Evolutionary conservation across 2,329 filamentous ascomycete genomes (phyloP), one percentile per base, ranked within the genome.

Genomic region (Amesomyces nigricolor): DNA sequence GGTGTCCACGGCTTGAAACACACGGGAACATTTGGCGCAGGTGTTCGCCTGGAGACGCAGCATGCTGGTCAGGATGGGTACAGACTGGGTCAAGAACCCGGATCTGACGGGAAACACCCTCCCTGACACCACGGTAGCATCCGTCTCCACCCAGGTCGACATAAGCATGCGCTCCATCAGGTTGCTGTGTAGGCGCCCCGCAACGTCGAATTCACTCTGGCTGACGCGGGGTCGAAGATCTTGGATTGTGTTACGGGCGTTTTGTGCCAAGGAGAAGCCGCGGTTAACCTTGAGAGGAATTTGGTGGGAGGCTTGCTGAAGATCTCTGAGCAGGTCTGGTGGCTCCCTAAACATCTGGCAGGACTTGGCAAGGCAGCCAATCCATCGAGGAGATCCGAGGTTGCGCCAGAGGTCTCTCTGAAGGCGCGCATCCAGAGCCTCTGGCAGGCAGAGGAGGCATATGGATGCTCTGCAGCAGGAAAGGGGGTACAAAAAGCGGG

Each of bases 61-160:
- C 44, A 52, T 44, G 32, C 29, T 13, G 3, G 38, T 49, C 8
- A 56, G 17, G 49, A 56, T 52, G 32, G 49, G 54, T 19, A 56
- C 54, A 1, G 22, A 38, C 32, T 56, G 54, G 5, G 49, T 56
- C 2, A 52, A 45, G 32, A 56, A 56, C 16, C 54, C 54, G 1
- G 54, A 52, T 16, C 54, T 38, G 14, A 56, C 54, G 4, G 54
- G 54, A 13, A 48, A 52, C 19, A 52, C 5, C 7, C 32, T 11
- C 10, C 16, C 38, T 14, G 44, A 37, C 3, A 22, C 10, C 8
- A 22, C 14, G n/a, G 4, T 17, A 19, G 35, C 16, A 10, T 16
- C 37, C 10, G 40, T n/a, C 7, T 40, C 2, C 0, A 8, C 14
- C 44, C 26, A 51, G 2, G 9, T 5, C 13, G 19, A 11, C 17